Base-by-base conservation (phyloP, 1,139 yeast genomes). In the Debaryomyces coudertii region DNA sequence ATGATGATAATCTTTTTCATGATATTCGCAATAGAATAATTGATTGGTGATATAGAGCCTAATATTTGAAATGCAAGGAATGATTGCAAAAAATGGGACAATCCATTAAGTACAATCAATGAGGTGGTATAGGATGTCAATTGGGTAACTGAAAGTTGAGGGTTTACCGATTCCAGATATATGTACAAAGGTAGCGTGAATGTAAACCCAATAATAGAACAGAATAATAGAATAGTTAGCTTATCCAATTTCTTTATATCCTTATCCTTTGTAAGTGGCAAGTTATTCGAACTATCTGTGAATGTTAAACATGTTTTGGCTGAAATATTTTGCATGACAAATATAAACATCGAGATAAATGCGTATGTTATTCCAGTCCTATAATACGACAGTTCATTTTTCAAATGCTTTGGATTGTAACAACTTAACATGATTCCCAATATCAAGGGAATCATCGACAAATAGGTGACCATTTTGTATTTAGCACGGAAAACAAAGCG, bases 261-360 rank as follows among this genome's bases (percentile, higher is more conserved):
- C 40, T 49, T 49, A 43, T 53, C 59, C 44, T 53, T 58, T 38
- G 51, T 48, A 6, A 44, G 5, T 4, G 65, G 65, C 38, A 65
- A 61, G 7, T 56, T 43, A 12, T 53, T 51, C 7, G 42, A 11
- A 40, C 54, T 48, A 25, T 57, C 54, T 28, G 63, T 69, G 40
- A 62, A 55, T 3, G 97, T 89, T 47, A 92, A 71, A 47, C 90
- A 80, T 54, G 81, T 83, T 65, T 92, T 92, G 42, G 97, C 93
- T 69, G 89, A 90, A 56, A 92, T 89, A 65, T 92, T 92, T 62
- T 92, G 98, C 12, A 90, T 76, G 14, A 92, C 98, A 68, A 92
- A 92, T 43, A 90, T 88, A 38, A 88, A 60, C 83, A 92, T 87
- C 14, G 96, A 88, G 29, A 85, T 57, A 49, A 88, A 82, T 1